Evolutionary conservation across 2,329 filamentous ascomycete genomes (phyloP).

Genomic region (Botrytis medusae): DNA sequence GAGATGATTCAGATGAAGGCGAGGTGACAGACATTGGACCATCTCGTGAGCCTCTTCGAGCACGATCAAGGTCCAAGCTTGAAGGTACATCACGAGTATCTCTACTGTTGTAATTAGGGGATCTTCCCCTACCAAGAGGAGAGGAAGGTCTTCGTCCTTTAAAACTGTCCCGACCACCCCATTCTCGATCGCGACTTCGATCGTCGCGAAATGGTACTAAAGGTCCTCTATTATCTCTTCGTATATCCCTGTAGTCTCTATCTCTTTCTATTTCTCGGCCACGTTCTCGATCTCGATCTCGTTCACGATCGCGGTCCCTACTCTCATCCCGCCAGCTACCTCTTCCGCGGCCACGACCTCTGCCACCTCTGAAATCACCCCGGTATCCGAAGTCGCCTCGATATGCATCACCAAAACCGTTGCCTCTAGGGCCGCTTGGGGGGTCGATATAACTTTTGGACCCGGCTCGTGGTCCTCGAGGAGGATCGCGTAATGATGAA

Average conservation of each 20-base stretch:
- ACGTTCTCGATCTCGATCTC: constrained; percentile 60
- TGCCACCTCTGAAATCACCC: constrained; percentile 53
- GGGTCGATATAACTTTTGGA: constrained; percentile 55
- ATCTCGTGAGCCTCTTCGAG: constrained; percentile 68
- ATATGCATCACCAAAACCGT: constrained; percentile 65
- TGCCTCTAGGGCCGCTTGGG: constrained; percentile 63
- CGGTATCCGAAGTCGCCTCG: constrained; percentile 55
- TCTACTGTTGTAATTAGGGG: constrained; percentile 62
- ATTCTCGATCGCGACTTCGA: constrained; percentile 28
- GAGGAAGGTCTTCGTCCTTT: constrained; percentile 63
- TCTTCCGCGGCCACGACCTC: constrained; percentile 45
- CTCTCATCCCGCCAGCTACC: constrained; percentile 53
- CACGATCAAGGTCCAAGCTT: constrained; percentile 65
- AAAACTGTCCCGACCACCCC: constrained; percentile 41
- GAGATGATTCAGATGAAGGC: constrained; percentile 63
- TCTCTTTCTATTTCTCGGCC: constrained; percentile 51
- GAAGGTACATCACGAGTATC: constrained; percentile 54
- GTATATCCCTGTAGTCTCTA: constrained; percentile 48
- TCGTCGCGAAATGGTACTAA: constrained; percentile 20
- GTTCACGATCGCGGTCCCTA: constrained; percentile 58
- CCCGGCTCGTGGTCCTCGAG: constrained; percentile 73
- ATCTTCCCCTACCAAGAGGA: constrained; percentile 58
- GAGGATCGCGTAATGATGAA: constrained; percentile 64
- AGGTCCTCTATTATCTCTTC: constrained; percentile 19
- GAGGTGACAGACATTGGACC: constrained; percentile 72